Evolutionary conservation across 2,329 filamentous ascomycete species (phyloP).

Genomic region (Stemphylium lycopersici): DNA sequence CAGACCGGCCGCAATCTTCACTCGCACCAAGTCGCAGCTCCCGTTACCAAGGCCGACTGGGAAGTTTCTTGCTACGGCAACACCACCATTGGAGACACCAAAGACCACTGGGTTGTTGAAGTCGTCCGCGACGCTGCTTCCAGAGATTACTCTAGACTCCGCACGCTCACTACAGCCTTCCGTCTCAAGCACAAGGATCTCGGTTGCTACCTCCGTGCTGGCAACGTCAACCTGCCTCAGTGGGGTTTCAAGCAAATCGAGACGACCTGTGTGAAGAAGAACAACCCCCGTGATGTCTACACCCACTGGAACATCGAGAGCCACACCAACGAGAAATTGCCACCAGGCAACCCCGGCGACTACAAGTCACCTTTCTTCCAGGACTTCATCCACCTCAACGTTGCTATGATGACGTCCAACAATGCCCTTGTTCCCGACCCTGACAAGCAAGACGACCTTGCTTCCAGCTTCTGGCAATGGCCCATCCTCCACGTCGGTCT

Average conservation of each 20-base stretch:
- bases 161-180: slow-evolving; percentile 93
- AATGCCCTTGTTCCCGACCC: slow-evolving; percentile 97
- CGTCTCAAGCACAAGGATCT: slow-evolving; percentile 81
- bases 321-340: slow-evolving; percentile 90
- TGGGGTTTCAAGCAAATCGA: slow-evolving; percentile 99
- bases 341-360: slow-evolving; percentile 82
- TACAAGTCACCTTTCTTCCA: slow-evolving; percentile 98
- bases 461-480: slow-evolving; percentile 98
- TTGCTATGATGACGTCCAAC: slow-evolving; percentile 99
- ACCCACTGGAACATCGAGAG: slow-evolving; percentile 99
- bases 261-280: slow-evolving; percentile 90
- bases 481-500: slow-evolving; percentile 93
- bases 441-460: slow-evolving; percentile 98
- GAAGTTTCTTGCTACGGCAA: slow-evolving; percentile 98
- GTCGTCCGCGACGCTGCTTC: slow-evolving; percentile 89
- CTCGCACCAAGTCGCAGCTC: slow-evolving; percentile 88
- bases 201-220: slow-evolving; percentile 92
- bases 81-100: slow-evolving; percentile 91
- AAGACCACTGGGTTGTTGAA: slow-evolving; percentile 96
- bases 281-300: slow-evolving; percentile 90
- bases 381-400: slow-evolving; percentile 97
- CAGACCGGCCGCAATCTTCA: slow-evolving; percentile 97
- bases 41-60: slow-evolving; percentile 84
- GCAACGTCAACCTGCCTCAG: slow-evolving; percentile 94
- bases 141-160: slow-evolving; percentile 80